Evolutionary conservation across 441 rosid species (phyloP), one percentile per base, ranked within the genome.

Genomic region (Isatis lusitanica): DNA sequence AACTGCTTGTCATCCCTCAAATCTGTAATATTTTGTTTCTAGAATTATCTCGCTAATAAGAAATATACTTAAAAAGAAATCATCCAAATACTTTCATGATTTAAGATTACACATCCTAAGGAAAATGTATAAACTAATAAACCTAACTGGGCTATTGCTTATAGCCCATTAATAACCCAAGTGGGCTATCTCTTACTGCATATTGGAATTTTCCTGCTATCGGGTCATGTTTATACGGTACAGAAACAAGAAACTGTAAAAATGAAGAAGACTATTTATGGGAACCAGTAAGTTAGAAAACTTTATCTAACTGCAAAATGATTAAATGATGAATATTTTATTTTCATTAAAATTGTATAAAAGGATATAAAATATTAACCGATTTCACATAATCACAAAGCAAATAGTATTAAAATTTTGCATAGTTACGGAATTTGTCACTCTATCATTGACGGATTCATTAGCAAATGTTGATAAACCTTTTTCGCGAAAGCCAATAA

Each of bases 1-100:
- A 82, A 91, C 38, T 88, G 87, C 66, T 71, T 85, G 77, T 91
- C 97, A 4, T 88, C 92, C 73, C 96, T 80, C 78, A 90, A 81
- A 86, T 93, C 98, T 93, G 82, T 72, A 78, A 13, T 58, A 52
- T 70, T 16, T 38, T 64, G 7, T 38, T 60, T 16, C 17, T 30
- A 47, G 63, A 28, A 53, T 47, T 52, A 52, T 24, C 17, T 21
- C 10, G 11, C 38, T 43, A 42, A 1, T 15, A 21, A 16, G 1
- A 47, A 55, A 38, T 9, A 4, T 9, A 33, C 21, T 36, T 26
- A 26, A 26, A 26, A 26, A 2, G 28, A 26, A 26, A 26, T 26
- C 3, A 26, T 26, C 28, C 2, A 26, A 26, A 26, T 26, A 26
- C 28, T 26, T 26, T 26, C 28, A 26, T 26, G 28, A 3, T 26